Conservation (phyloP, 805 yeast species). For the Candida xyloterini region DNA sequence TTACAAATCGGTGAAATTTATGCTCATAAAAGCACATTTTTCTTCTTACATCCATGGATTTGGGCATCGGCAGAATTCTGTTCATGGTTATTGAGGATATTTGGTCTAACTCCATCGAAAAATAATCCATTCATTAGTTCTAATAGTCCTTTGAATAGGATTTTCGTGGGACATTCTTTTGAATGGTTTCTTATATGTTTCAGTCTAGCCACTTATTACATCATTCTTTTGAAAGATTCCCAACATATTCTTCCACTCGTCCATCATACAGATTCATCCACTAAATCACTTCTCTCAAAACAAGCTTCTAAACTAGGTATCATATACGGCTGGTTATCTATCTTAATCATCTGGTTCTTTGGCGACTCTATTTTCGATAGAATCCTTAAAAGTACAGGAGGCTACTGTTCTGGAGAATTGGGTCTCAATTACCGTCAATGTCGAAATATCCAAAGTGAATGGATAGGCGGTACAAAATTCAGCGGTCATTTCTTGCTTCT, state of each 20-base stretch:
- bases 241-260: conserved; percentile 5
- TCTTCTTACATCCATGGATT: conserved; percentile 16
- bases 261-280: background rate
- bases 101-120: conserved; percentile 4
- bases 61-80: conserved; percentile 12
- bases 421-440: conserved; percentile 23
- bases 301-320: conserved; percentile 22
- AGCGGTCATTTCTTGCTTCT: conserved; percentile 43
- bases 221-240: conserved; percentile 6
- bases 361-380: conserved; percentile 34
- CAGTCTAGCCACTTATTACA: conserved; percentile 9
- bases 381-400: conserved; percentile 37
- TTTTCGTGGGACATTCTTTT: conserved; percentile 32
- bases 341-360: conserved; percentile 32
- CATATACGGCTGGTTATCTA: conserved; percentile 22
- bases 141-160: conserved; percentile 24
- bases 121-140: conserved; percentile 21
- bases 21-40: background rate
- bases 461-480: conserved; percentile 40
- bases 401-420: conserved; percentile 32
- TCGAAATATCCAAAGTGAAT: conserved; percentile 22
- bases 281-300: background rate
- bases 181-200: conserved; percentile 21
- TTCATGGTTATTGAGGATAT: conserved; percentile 1
- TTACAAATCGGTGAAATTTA: background rate